Percentiles rank a stretch among this genome's conserved stretches.
These are phyloP conservation scores for Patellifolia procumbens DNA, from an alignment of 179 eudicot species.

Conservation along the genomic window DNA sequence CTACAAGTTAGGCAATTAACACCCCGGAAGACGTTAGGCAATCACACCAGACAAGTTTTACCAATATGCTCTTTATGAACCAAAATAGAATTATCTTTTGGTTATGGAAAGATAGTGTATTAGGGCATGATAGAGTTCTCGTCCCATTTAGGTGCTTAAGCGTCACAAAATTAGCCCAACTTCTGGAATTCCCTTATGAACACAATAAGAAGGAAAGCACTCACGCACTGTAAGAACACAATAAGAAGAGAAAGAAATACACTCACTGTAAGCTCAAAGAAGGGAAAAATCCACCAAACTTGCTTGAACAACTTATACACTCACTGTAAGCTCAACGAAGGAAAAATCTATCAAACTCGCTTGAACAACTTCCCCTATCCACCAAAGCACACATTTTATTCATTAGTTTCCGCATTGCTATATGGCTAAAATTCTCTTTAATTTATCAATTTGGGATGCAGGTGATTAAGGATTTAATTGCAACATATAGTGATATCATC, in stretches of 20 bases:
- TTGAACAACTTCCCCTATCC: too few relatives aligned
- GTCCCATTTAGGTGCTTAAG: too few relatives aligned
- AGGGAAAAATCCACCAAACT: not conserved
- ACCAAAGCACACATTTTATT: not conserved
- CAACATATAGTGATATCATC: conserved; percentile 48
- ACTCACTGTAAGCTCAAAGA: not conserved
- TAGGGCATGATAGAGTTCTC: too few relatives aligned
- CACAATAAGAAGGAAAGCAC: too few relatives aligned
- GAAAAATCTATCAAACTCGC: not conserved
- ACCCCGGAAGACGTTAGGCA: too few relatives aligned
- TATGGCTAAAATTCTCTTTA: not conserved
- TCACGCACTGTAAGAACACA: too few relatives aligned
- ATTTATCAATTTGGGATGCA: conserved; percentile 29
- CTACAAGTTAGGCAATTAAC: too few relatives aligned
- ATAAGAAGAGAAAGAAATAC: not conserved
- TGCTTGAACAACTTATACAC: not conserved
- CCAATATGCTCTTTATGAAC: too few relatives aligned
- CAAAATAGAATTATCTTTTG: too few relatives aligned
- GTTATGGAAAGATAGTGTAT: too few relatives aligned
- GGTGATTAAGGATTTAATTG: conserved; percentile 59
- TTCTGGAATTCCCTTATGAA: not conserved
- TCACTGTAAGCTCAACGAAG: not conserved
- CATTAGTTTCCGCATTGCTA: not conserved
- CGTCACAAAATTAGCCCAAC: not conserved
- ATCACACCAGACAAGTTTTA: too few relatives aligned